A percentile compares a stretch with the other conserved stretches of the same genome.
Conservation (phyloP, 352 stramenopile species). For the Thalassiosira hispida region DNA sequence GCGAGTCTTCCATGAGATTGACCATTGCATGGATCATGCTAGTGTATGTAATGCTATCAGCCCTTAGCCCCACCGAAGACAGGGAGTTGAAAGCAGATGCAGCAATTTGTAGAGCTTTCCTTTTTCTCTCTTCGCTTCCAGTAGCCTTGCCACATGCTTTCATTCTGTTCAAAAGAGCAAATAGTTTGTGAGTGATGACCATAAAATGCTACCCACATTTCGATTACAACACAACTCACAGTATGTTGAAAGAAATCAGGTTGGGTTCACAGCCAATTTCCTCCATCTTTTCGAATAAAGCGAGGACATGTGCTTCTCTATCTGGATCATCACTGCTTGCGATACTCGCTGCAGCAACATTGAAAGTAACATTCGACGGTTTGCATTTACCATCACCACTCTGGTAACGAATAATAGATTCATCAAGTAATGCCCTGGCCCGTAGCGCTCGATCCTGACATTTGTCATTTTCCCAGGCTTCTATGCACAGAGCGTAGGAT, state of each 20-base stretch:
- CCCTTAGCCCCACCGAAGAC: slow-evolving; percentile 26
- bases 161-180: slow-evolving; percentile 27
- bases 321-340: slow-evolving; percentile 23
- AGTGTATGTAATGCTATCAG: slow-evolving; percentile 52
- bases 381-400: slow-evolving; percentile 30
- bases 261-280: slow-evolving; percentile 24
- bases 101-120: slow-evolving; percentile 47
- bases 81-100: slow-evolving; percentile 43
- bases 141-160: slow-evolving; percentile 35
- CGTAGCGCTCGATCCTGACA: slow-evolving; percentile 17
- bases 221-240: slow-evolving; percentile 35
- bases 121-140: slow-evolving; percentile 25
- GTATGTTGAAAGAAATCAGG: slow-evolving; percentile 55
- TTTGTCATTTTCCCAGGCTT: slow-evolving; percentile 44
- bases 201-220: not conserved
- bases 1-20: slow-evolving; percentile 37
- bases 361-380: slow-evolving; percentile 33
- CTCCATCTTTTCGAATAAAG: slow-evolving; percentile 54
- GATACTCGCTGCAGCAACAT: slow-evolving; percentile 31
- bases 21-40: slow-evolving; percentile 49
- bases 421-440: slow-evolving; percentile 34
- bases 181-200: slow-evolving; percentile 1
- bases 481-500: slow-evolving; percentile 46
- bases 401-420: slow-evolving; percentile 37
- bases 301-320: slow-evolving; percentile 37